Evolutionary conservation across 768 basidiomycete genomes (phyloP).

Genomic region (Cystobasidium ongulense): DNA sequence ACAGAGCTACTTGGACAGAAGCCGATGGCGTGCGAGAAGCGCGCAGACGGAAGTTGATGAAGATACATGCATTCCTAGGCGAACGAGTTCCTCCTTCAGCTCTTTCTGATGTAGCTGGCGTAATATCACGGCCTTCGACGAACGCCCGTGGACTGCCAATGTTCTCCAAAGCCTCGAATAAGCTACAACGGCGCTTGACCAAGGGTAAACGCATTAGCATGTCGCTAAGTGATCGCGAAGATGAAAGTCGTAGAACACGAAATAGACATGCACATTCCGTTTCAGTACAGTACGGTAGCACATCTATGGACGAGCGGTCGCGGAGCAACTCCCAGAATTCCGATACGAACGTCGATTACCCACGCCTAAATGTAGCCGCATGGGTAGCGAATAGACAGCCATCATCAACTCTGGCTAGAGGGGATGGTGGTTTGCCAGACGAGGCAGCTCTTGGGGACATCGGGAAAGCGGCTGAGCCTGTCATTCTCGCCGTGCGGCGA

Average conservation of each 20-base stretch:
- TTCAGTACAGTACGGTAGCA: neutral
- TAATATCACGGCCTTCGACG: neutral
- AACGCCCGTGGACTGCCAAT: neutral
- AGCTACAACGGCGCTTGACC: neutral
- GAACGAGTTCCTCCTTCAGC: slow-evolving; percentile 14
- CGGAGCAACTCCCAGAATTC: neutral
- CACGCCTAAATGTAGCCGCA: neutral
- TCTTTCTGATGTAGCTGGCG: neutral
- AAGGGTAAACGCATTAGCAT: neutral
- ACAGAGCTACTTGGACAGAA: neutral
- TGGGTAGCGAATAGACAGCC: neutral
- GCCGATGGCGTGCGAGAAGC: neutral
- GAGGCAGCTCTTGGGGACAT: neutral
- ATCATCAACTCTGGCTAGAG: neutral
- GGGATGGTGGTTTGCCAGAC: neutral
- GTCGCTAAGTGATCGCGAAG: neutral
- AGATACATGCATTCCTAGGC: slow-evolving; percentile 26
- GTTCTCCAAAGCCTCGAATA: neutral
- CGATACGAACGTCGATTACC: neutral
- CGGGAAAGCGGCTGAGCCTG: slow-evolving; percentile 3
- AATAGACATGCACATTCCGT: neutral
- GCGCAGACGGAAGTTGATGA: slow-evolving; percentile 10
- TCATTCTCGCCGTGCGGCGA: slow-evolving; percentile 10
- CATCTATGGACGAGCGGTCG: neutral
- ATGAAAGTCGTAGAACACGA: neutral